A percentile compares a stretch with the other conserved stretches of the same genome.
These are phyloP conservation scores for Coniochaeta sp. DNA, from an alignment of 2,329 filamentous ascomycete genomes.

Conservation along the genomic window DNA sequence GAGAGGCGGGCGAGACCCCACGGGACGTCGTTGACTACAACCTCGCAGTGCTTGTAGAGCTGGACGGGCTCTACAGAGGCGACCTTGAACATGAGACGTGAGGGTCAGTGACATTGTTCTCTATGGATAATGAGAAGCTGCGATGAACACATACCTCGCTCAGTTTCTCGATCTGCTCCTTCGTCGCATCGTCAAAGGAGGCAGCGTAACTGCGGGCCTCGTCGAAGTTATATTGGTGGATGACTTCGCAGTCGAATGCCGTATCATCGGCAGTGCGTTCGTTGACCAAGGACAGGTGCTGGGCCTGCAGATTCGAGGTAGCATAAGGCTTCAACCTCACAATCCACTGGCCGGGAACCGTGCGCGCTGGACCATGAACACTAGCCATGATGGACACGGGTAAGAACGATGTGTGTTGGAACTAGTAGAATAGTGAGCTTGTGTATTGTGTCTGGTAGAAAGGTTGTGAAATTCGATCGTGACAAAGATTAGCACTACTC, in stretches of 20 bases:
- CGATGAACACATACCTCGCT: neutral
- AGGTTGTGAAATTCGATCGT: too few relatives aligned
- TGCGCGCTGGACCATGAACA: neutral
- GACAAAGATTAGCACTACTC: neutral
- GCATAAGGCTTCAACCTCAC: neutral
- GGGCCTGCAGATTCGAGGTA: neutral
- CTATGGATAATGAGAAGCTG: too few relatives aligned
- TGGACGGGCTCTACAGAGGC: constrained; percentile 7
- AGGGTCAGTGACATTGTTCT: neutral
- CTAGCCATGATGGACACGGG: neutral
- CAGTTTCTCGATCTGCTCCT: constrained; percentile 6
- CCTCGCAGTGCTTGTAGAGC: constrained; percentile 6
- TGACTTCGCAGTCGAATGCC: constrained; percentile 4
- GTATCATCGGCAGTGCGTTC: constrained; percentile 1
- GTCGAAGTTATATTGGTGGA: constrained; percentile 4
- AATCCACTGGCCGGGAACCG: neutral
- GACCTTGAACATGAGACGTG: neutral
- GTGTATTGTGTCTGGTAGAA: neutral
- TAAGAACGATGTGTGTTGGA: too few relatives aligned
- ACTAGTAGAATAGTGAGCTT: neutral
- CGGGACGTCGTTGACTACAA: constrained; percentile 3
- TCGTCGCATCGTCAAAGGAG: constrained; percentile 7
- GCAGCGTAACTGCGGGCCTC: constrained; percentile 6
- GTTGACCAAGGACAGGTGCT: constrained; percentile 4
- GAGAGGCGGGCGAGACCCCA: constrained; percentile 10